Evolutionary conservation across 2,329 filamentous ascomycete species (phyloP), one percentile per base, ranked within the genome.

Genomic region (Coleophoma crateriformis): DNA sequence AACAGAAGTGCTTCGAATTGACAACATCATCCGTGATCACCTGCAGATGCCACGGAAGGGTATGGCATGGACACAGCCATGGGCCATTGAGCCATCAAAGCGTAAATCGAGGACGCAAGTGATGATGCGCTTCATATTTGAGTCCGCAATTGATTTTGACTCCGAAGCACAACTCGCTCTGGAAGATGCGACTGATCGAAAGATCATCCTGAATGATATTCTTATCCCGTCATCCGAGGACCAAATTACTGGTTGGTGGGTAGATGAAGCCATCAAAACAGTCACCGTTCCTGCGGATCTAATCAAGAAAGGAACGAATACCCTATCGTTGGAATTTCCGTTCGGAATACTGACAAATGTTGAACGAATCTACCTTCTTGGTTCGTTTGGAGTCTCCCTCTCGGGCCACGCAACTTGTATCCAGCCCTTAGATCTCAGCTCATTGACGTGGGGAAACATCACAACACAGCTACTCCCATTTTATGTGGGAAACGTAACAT

Each of bases 331-430:
- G 1, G 52, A 47, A 2, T 61, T 63, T 45, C 55, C 61, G 1
- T 66, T 65, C 37, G 61, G 63, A 0, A 46, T 63, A 0, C 33
- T 64, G 3, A 64, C 64, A 2, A 64, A 61, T 5, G 48, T 67
- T 0, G 64, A 65, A 34, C 54, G 64, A 2, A 47, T 67, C 2
- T 67, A 66, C 46, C 37, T 67, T 5, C 50, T 67, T 0, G 64
- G 64, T 1, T 43, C 55, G 19, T 66, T 67, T 41, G 52, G 47
- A 17, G 58, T 67, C 3, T 37, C 51, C 10, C 39, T 64, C 1
- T 27, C 46, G 4, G 39, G 52, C 19, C 43, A 45, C 32, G 27
- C 41, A 27, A 34, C 52, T 33, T 53, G 33, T 15, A 51, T 55
- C 17, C 17, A 35, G 22, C 51, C 52, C 1, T 17, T 57, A 2